Conservation (phyloP, 257 asterid genomes). For the Mentha longifolia region DNA sequence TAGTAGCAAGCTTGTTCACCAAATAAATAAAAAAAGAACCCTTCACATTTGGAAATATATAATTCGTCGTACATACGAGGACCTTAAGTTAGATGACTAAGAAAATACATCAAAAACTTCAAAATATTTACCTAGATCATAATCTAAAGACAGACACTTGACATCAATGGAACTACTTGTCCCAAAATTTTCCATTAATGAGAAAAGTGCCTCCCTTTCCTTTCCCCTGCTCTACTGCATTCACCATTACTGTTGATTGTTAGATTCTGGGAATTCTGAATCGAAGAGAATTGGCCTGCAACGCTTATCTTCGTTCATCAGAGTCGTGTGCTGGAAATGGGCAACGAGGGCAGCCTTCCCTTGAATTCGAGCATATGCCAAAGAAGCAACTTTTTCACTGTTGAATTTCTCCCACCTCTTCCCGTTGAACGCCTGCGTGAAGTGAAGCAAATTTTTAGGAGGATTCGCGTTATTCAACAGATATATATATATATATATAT, state of each 20-base stretch:
- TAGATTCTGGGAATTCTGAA: constrained; percentile 40
- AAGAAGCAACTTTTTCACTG: constrained; percentile 75
- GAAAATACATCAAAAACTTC: constrained; percentile 7
- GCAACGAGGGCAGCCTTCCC: constrained; percentile 70
- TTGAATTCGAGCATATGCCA: constrained; percentile 86
- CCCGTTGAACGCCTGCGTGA: constrained; percentile 66
- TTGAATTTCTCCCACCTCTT: constrained; percentile 85
- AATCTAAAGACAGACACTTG: constrained; percentile 22
- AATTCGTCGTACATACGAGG: neutral
- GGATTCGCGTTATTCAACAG: neutral
- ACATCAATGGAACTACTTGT: constrained; percentile 28
- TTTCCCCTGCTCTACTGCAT: neutral
- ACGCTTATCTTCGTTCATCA: constrained; percentile 80
- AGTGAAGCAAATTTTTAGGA: neutral
- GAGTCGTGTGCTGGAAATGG: constrained; percentile 84
- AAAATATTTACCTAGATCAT: constrained; percentile 24
- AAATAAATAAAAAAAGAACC: neutral
- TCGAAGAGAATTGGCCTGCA: constrained; percentile 74
- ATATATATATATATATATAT: too few species aligned
- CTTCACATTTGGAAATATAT: neutral
- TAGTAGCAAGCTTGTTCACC: too few species aligned
- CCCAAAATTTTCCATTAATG: constrained; percentile 37
- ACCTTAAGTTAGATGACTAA: neutral
- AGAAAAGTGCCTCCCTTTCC: too few species aligned
- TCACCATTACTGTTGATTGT: constrained; percentile 18